These are phyloP conservation scores for Coemansia brasiliensis DNA, from an alignment of 192 early-diverging fungal genomes.

Conservation along the genomic window DNA sequence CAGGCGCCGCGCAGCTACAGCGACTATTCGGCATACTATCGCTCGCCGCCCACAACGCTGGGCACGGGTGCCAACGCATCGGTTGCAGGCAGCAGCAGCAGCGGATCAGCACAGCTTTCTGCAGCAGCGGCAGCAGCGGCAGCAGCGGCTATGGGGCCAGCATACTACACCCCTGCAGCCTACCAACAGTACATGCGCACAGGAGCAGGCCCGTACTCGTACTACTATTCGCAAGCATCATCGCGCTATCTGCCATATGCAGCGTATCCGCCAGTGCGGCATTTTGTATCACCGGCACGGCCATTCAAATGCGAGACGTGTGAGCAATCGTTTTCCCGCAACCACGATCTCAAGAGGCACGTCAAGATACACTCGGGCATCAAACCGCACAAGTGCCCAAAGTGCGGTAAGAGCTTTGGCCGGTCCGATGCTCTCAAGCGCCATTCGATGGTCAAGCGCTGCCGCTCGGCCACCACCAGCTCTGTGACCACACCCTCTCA, in stretches of 20 bases:
- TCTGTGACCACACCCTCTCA: constrained; percentile 7
- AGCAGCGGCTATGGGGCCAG: constrained; percentile 34
- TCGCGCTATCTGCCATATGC: constrained; percentile 50
- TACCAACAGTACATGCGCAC: constrained; percentile 53
- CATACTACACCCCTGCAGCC: constrained; percentile 39
- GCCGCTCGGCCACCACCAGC: constrained; percentile 32
- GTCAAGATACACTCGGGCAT: constrained; percentile 72
- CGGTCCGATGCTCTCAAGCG: constrained; percentile 72
- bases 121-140: constrained; percentile 42
- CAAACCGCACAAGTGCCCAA: constrained; percentile 74
- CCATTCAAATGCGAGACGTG: constrained; percentile 59
- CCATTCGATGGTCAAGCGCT: constrained; percentile 66
- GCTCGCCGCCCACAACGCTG: constrained; percentile 41
- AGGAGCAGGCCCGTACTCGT: constrained; percentile 18
- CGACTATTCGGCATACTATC: constrained; percentile 50
- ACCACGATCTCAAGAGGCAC: constrained; percentile 76
- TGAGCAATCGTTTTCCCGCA: constrained; percentile 65
- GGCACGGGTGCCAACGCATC: constrained; percentile 5
- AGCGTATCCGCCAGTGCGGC: constrained; percentile 50
- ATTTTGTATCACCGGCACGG: constrained; percentile 55
- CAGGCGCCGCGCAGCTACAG: constrained; percentile 40
- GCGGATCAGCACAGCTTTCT: constrained; percentile 15
- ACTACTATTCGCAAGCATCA: constrained; percentile 49
- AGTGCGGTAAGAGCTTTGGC: constrained; percentile 74
- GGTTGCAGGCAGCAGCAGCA: constrained; percentile 21